Base-by-base conservation (phyloP, 2,329 filamentous ascomycete species). In the Aspergillus ochraceoroseus region DNA sequence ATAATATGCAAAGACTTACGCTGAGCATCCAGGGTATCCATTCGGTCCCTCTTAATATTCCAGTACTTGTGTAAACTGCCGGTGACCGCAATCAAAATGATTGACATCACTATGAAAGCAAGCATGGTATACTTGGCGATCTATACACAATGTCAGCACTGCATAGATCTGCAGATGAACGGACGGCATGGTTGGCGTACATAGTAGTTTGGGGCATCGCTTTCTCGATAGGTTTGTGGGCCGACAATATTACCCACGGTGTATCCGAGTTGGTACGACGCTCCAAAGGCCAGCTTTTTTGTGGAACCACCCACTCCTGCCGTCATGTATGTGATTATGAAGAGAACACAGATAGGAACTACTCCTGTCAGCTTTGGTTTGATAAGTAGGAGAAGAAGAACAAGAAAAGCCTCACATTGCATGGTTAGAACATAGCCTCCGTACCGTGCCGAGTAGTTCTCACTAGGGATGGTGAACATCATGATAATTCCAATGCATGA, bases 191-290 rank as follows among this genome's bases (percentile, higher is more conserved):
- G n/a, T n/a, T n/a, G n/a, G n/a, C n/a, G n/a, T n/a, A n/a, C n/a
- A n/a, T 39, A 32, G 18, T 39, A 39, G 19, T 39, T 25, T 3
- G 63, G 63, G 2, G 61, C 59, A 32, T 65, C 56, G 5, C 55
- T 46, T 11, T 51, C 51, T 14, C 55, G 49, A 45, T 63, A 66
- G 0, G 61, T 64, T 38, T 65, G 62, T 2, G 64, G 62, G 1
- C 64, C 64, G 23, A 64, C 61, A 5, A 67, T 49, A 43, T 65
- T 66, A 7, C 37, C 37, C 14, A 39, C 29, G 3, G 37, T 20
- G 22, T 39, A 39, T 5, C 37, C 37, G n/a, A 39, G 28, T 17
- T 39, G 37, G 13, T 39, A 39, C 3, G 17, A 13, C 6, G 11
- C 18, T 8, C 37, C 20, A 8, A 39, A 39, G 6, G 29, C 18